A percentile compares a stretch with the other conserved stretches of the same genome.
phyloP scores from a whole-genome alignment of 305 asterid species.

The Petunia hybrid region DNA sequence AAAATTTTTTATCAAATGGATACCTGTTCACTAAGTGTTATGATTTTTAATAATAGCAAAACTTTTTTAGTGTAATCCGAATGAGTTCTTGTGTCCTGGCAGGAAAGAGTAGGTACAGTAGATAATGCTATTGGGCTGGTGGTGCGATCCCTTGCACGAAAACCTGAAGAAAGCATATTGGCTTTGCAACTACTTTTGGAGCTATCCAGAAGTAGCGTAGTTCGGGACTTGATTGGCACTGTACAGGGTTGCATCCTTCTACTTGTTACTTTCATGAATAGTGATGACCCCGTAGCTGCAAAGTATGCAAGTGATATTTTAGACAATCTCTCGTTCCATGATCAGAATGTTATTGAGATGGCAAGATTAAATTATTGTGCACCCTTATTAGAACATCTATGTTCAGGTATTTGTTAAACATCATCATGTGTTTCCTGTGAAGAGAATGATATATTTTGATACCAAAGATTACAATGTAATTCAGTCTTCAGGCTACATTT shows the following conservation, averaged over 20 bases:
- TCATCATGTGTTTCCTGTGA: background rate
- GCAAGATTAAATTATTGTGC: slow-evolving; percentile 52
- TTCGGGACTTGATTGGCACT: slow-evolving; percentile 46
- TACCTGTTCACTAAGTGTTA: background rate
- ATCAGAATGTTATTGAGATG: slow-evolving; percentile 55
- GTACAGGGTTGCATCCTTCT: slow-evolving; percentile 63
- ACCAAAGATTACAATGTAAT: background rate
- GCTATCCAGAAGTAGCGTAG: slow-evolving; percentile 44
- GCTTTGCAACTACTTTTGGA: slow-evolving; percentile 58
- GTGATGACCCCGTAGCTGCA: slow-evolving; percentile 54
- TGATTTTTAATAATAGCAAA: background rate
- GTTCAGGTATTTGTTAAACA: slow-evolving; percentile 44
- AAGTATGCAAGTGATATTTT: slow-evolving; percentile 46
- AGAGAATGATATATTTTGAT: background rate
- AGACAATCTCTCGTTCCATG: slow-evolving; percentile 48
- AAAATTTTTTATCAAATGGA: background rate
- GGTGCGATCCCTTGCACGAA: slow-evolving; percentile 58
- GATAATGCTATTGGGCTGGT: slow-evolving; percentile 47
- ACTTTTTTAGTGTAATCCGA: background rate
- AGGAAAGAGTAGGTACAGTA: slow-evolving; percentile 54
- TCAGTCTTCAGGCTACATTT: background rate
- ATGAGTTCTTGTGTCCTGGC: slow-evolving; percentile 29
- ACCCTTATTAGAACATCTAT: slow-evolving; percentile 53
- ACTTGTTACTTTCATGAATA: slow-evolving; percentile 52
- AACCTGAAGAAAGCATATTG: slow-evolving; percentile 54